A percentile compares a stretch with the other conserved stretches of the same genome.
Evolutionary conservation across 495 filamentous ascomycete species (phyloP).

Genomic region (Cercophora samala): DNA sequence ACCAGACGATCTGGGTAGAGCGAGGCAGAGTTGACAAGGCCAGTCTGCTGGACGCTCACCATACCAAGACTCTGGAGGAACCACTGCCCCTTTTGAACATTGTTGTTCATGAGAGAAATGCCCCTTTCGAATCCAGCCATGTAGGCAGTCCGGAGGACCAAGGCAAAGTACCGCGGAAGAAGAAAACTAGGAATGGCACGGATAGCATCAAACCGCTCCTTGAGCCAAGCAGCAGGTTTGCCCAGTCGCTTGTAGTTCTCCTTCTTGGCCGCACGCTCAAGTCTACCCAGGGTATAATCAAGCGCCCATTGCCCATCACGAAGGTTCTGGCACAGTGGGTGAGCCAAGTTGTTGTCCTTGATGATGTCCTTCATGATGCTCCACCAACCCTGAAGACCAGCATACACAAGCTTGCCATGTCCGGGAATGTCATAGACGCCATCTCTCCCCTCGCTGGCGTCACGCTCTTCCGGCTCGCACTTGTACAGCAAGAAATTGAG

Average conservation of each 20-base stretch:
- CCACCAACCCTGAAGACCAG: constrained; percentile 98
- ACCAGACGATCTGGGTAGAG: constrained; percentile 81
- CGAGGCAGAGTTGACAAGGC: constrained; percentile 82
- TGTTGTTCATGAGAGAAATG: constrained; percentile 71
- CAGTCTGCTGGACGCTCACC: constrained; percentile 86
- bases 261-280: constrained; percentile 67
- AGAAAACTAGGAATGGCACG: constrained; percentile 82
- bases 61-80: constrained; percentile 84
- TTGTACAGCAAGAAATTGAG: constrained; percentile 90
- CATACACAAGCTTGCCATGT: constrained; percentile 82
- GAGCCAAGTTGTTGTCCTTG: constrained; percentile 83
- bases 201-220: constrained; percentile 78
- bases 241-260: constrained; percentile 57
- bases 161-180: constrained; percentile 86
- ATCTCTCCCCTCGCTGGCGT: constrained; percentile 72
- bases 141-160: constrained; percentile 84
- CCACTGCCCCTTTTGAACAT: constrained; percentile 72
- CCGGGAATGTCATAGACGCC: constrained; percentile 85
- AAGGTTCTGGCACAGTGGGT: constrained; percentile 88
- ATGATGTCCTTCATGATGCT: constrained; percentile 84
- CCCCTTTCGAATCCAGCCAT: constrained; percentile 73
- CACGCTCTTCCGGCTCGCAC: constrained; percentile 88
- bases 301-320: constrained; percentile 92
- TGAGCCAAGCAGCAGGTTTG: constrained; percentile 72
- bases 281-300: constrained; percentile 76